Base-by-base conservation (phyloP, 805 yeast genomes). In the Sungouiella thailandica region DNA sequence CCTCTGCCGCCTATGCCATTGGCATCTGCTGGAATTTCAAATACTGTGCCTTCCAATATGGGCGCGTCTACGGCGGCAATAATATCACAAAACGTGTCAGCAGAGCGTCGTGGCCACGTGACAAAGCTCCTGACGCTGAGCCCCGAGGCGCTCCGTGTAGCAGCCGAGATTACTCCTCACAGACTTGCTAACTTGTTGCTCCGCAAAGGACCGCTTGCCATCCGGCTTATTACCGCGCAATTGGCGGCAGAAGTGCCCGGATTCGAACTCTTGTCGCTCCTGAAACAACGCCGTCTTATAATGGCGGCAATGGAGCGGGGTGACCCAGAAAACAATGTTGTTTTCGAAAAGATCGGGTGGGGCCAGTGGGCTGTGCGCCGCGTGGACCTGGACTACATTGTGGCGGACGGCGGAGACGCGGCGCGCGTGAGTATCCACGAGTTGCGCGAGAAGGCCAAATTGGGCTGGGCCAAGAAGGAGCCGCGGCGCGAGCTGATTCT, bases 311-410 rank as follows among this genome's bases (percentile, higher is more conserved):
- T 89, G 60, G 96, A 87, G 47, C 73, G 76, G 43, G 83, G 84
- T 7, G 85, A 78, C 49, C 46, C 68, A 1, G 65, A 57, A 26
- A 80, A 76, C 36, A 70, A 72, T 37, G 80, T 83, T 27, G 75
- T 82, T 11, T 89, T 89, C 61, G 95, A 87, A 52, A 89, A 89
- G 61, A 87, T 89, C 20, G 96, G 97, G 15, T 89, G 97, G 97
- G 97, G 97, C 39, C 94, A 89, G 57, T 89, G 97, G 97, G 83
- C 83, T 16, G 94, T 89, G 3, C 72, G 78, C 47, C 62, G 65
- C 31, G 76, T 50, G 48, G 71, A 58, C 53, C 70, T 59, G 19
- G 65, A 72, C 57, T 55, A 49, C 49, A 48, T 68, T 57, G 55
- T 71, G 49, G 37, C 49, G n/a, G 44, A 32, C 13, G 58, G 58